Percentiles rank a stretch among this genome's conserved stretches.
Evolutionary conservation across 2,329 filamentous ascomycete species (phyloP).

Genomic region (Diaporthe destruens): DNA sequence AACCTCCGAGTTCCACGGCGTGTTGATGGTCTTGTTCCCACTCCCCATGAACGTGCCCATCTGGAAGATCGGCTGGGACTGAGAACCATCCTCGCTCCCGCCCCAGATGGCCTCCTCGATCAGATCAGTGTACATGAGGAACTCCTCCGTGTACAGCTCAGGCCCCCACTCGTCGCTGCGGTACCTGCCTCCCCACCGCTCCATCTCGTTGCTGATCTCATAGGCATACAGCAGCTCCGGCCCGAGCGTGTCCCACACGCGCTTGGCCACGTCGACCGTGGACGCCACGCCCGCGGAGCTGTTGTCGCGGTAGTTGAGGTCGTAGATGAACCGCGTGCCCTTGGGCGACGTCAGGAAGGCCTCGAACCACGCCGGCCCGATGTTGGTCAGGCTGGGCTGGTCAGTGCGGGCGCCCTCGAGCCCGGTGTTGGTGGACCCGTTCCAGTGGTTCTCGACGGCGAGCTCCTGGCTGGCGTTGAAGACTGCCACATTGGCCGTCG

Average conservation of each 20-base stretch:
- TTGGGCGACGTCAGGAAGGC: constrained; percentile 23
- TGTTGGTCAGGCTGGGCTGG: constrained; percentile 33
- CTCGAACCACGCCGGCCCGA: constrained; percentile 34
- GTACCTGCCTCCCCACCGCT: constrained; percentile 30
- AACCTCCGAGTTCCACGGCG: constrained; percentile 26
- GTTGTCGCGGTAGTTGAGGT: constrained; percentile 29
- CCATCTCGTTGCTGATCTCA: constrained; percentile 34
- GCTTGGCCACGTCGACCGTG: constrained; percentile 23
- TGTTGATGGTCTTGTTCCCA: constrained; percentile 7
- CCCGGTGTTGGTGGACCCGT: constrained; percentile 19
- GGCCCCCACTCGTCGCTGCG: constrained; percentile 28
- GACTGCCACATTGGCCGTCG: constrained; percentile 18
- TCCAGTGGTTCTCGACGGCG: constrained; percentile 27
- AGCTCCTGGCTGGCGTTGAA: constrained; percentile 31
- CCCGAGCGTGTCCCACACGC: constrained; percentile 25
- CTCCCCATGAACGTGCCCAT: constrained; percentile 28
- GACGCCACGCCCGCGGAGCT: constrained; percentile 8
- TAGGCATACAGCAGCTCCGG: constrained; percentile 19
- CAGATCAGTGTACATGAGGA: constrained; percentile 2
- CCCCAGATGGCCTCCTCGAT: constrained; percentile 19
- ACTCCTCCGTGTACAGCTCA: constrained; percentile 15
- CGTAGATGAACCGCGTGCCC: constrained; percentile 34
- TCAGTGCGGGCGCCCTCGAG: constrained; percentile 17
- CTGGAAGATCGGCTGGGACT: constrained; percentile 10
- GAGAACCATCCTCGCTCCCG: background rate